A percentile compares a stretch with the other conserved stretches of the same genome.
Conservation (phyloP, 371 early-diverging fungal species). For the Polyrhizophydium stewartii region DNA sequence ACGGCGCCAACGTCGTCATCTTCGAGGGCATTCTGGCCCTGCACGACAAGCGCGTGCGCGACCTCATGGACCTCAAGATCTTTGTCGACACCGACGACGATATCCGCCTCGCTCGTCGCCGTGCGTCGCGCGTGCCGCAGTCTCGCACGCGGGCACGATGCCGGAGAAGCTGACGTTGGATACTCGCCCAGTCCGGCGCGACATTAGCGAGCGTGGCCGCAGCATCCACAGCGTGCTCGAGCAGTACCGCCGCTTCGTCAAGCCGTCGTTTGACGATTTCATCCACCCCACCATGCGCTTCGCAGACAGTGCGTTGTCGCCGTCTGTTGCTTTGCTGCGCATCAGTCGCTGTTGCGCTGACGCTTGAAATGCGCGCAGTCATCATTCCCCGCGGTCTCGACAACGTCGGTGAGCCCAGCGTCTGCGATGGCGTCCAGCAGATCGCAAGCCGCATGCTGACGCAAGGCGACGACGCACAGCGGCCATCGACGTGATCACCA, state of each 20-base stretch:
- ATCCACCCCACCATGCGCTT: conserved; percentile 84
- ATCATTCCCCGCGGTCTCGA: conserved; percentile 88
- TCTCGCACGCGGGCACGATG: neutral
- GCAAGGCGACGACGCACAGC: conserved; percentile 28
- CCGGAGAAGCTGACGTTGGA: neutral
- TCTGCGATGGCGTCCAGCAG: neutral
- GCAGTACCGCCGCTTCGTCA: conserved; percentile 88
- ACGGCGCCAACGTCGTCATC: conserved; percentile 89
- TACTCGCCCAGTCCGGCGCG: conserved; percentile 43
- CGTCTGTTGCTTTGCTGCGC: neutral
- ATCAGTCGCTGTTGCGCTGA: neutral
- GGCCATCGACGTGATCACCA: conserved; percentile 86
- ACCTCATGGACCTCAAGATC: conserved; percentile 85
- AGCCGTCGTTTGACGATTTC: conserved; percentile 85
- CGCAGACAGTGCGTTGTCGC: conserved; percentile 60
- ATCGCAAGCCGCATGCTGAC: neutral
- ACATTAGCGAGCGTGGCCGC: conserved; percentile 84
- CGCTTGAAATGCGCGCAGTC: conserved; percentile 8
- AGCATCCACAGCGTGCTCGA: conserved; percentile 75
- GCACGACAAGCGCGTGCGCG: conserved; percentile 70
- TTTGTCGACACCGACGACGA: conserved; percentile 96
- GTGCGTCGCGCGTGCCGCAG: conserved; percentile 9
- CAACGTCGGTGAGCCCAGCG: conserved; percentile 52
- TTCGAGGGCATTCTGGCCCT: conserved; percentile 93
- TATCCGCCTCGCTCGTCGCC: conserved; percentile 78